phyloP scores from a whole-genome alignment of 2,329 filamentous ascomycete species.

The Periglandula ipomoeae region DNA sequence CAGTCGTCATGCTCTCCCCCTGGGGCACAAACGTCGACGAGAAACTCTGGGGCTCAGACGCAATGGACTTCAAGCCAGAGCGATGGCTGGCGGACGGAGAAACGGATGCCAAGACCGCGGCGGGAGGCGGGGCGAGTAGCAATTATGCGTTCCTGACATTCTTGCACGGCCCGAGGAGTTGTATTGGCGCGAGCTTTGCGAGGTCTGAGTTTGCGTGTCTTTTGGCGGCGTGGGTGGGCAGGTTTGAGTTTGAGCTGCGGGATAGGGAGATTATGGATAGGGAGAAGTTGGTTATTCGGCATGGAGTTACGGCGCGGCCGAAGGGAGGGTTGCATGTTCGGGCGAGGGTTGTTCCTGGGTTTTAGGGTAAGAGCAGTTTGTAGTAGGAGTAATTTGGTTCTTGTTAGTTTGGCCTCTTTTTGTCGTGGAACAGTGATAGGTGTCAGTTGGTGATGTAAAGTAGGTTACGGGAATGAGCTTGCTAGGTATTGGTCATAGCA shows the following conservation, averaged over 20 bases:
- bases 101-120: constrained; percentile 26
- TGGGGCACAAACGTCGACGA: constrained; percentile 62
- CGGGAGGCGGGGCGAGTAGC: constrained; percentile 61
- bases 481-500: too few relatives aligned
- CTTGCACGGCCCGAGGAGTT: constrained; percentile 75
- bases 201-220: constrained; percentile 79
- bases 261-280: constrained; percentile 56
- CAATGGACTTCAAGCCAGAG: constrained; percentile 67
- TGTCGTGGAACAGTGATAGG: too few relatives aligned
- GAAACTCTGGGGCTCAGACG: constrained; percentile 68
- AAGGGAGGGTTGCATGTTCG: constrained; percentile 62
- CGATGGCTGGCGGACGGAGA: constrained; percentile 50
- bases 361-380: constrained; percentile 27
- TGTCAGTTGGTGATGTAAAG: too few relatives aligned
- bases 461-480: too few relatives aligned
- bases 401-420: not conserved
- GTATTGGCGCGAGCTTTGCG: constrained; percentile 76
- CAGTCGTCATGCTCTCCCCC: constrained; percentile 54
- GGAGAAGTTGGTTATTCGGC: constrained; percentile 56
- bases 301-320: constrained; percentile 63
- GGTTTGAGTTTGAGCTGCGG: constrained; percentile 55
- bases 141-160: constrained; percentile 79
- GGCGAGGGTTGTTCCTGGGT: constrained; percentile 43
- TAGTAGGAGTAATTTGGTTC: not conserved
- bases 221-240: constrained; percentile 65